Base-by-base conservation (phyloP, 768 basidiomycete species). In the button mushroom (Agaricus bisporus) region DNA sequence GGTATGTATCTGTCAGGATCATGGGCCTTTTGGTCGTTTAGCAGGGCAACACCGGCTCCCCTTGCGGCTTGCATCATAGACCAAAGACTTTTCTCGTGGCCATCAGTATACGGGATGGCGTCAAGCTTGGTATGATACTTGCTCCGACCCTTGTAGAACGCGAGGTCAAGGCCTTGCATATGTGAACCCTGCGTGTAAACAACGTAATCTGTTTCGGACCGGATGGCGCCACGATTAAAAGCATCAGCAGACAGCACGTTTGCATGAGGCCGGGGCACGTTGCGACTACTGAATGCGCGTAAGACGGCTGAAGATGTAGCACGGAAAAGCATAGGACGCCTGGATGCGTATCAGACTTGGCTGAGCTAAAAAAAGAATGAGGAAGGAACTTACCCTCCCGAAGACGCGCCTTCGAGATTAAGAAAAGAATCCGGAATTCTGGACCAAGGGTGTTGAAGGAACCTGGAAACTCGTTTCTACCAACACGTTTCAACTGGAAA, bases 381-480 rank as follows among this genome's bases (percentile, higher is more conserved):
- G 28, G 35, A 3, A 12, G 11, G 15, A 3, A 62, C 77, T 48
- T 60, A 88, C 86, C 89, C 88, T 61, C 88, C 90, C 1, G 83
- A 75, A 12, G 83, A 81, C 3, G 89, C 88, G 12, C 91, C 90
- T 66, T 93, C 91, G 6, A 93, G 74, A 59, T 92, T 93, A 38
- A 93, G 70, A 67, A 93, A 93, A 0, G 76, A 76, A 25, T 80
- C 74, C 0, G 80, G 75, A 20, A 85, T 64, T 26, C 78, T 79
- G 0, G 83, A 77, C 89, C 88, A 91, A 0, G 86, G 83, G 56
- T 93, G 89, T 58, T 80, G 71, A 54, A 88, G 60, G 62, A 88
- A 89, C 8, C 85, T 87, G 58, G 41, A 35, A 28, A 41, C n/a
- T 14, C n/a, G 14, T 4, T 17, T 26, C 36, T 25, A 11, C 20